phyloP scores from a whole-genome alignment of 2,329 filamentous ascomycete species.

The Apiospora arundinis region DNA sequence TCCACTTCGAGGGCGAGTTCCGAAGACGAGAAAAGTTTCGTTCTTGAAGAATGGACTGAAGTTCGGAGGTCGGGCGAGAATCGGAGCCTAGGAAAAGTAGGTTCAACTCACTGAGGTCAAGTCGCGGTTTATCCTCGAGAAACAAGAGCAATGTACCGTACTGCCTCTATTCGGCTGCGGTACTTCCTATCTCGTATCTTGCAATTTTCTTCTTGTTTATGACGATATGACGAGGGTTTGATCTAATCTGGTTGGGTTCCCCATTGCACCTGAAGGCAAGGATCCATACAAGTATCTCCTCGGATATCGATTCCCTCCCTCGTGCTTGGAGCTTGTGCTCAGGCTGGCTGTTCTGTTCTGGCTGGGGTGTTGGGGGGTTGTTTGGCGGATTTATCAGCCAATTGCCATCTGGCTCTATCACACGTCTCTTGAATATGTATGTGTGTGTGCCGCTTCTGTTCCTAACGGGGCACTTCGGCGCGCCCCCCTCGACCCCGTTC shows the following conservation, averaged over 20 bases:
- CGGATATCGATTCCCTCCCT: neutral
- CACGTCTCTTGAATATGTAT: neutral
- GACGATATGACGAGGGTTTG: neutral
- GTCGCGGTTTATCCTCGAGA: too few relatives aligned
- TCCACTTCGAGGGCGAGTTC: neutral
- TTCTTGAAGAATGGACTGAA: neutral
- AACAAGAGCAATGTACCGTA: too few relatives aligned
- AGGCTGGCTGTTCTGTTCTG: neutral
- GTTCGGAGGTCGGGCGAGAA: neutral
- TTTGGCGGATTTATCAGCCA: neutral
- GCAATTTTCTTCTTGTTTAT: too few relatives aligned
- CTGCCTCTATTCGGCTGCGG: neutral
- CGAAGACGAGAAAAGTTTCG: neutral
- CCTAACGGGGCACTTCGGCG: neutral
- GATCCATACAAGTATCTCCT: neutral
- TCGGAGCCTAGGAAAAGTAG: too few relatives aligned
- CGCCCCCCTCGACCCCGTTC: neutral
- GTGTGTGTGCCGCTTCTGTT: neutral
- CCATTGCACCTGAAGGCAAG: neutral
- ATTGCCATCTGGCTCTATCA: neutral
- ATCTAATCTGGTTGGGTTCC: conserved; percentile 1
- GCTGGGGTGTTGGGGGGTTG: neutral
- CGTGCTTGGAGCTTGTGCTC: neutral
- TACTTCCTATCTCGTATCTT: neutral
- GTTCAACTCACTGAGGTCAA: too few relatives aligned